Percentiles rank a stretch among this genome's conserved stretches.
phyloP scores from a whole-genome alignment of 1,284 basidiomycete genomes.

The Fomitopsis betulina region DNA sequence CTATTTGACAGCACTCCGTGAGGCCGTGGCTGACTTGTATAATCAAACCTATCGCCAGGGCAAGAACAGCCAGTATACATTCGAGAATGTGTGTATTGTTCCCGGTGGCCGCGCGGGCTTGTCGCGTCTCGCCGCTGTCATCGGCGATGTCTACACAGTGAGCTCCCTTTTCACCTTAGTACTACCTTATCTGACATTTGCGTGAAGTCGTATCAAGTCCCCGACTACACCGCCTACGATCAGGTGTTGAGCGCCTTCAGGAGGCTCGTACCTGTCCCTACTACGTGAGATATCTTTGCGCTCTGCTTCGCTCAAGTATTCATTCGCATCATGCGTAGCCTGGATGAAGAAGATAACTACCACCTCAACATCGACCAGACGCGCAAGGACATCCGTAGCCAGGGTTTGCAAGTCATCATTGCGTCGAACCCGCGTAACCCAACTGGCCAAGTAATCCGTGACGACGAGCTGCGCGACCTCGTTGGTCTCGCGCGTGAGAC shows the following conservation, averaged over 20 bases:
- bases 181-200: conserved; percentile 5
- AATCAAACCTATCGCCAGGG: conserved; percentile 83
- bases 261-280: conserved; percentile 85
- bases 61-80: conserved; percentile 80
- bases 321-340: conserved; percentile 29
- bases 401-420: conserved; percentile 83
- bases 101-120: conserved; percentile 89
- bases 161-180: conserved; percentile 16
- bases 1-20: conserved; percentile 38
- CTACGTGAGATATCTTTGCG: conserved; percentile 45
- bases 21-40: conserved; percentile 83
- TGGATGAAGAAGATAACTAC: conserved; percentile 62
- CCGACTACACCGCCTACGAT: conserved; percentile 86
- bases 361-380: conserved; percentile 72
- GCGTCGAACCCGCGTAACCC: conserved; percentile 92
- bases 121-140: conserved; percentile 86
- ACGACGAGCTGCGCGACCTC: conserved; percentile 77
- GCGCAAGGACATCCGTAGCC: conserved; percentile 70
- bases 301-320: neutral
- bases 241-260: conserved; percentile 87
- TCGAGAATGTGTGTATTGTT: conserved; percentile 88
- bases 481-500: conserved; percentile 68
- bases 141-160: conserved; percentile 80
- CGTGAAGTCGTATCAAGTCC: conserved; percentile 74
- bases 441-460: conserved; percentile 77